Evolutionary conservation across 1,284 basidiomycete genomes (phyloP).

Genomic region (Ganoderma lingzhi): DNA sequence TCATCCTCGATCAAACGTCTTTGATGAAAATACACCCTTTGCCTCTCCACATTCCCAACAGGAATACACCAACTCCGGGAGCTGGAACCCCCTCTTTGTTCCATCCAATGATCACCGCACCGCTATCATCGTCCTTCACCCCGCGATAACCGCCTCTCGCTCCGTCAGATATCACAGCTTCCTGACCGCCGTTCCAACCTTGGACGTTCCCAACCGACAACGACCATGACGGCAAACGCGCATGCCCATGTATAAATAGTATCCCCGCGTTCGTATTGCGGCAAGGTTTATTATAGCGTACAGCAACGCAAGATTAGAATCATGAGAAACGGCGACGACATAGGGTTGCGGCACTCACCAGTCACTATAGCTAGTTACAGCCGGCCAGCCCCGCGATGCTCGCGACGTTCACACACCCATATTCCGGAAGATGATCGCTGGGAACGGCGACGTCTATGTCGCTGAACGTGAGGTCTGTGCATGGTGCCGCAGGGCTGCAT

Average conservation of each 20-base stretch:
- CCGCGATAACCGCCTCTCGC: neutral
- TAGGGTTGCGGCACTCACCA: conserved; percentile 18
- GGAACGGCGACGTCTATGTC: conserved; percentile 52
- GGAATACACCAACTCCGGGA: neutral
- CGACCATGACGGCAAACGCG: conserved; percentile 4
- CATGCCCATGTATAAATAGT: conserved; percentile 10
- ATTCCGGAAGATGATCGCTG: conserved; percentile 45
- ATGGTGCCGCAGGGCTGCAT: conserved; percentile 61
- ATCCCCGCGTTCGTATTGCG: neutral
- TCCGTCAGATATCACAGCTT: conserved; percentile 13
- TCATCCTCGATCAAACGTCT: conserved; percentile 22
- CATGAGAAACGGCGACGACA: conserved; percentile 1
- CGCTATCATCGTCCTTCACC: conserved; percentile 1
- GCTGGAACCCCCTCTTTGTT: neutral
- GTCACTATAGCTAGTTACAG: conserved; percentile 7
- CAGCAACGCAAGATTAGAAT: conserved; percentile 8
- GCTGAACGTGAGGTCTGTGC: conserved; percentile 53
- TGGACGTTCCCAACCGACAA: conserved; percentile 4
- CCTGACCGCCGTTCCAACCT: conserved; percentile 1
- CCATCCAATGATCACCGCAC: conserved; percentile 1
- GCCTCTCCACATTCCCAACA: neutral
- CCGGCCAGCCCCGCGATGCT: conserved; percentile 37
- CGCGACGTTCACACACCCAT: conserved; percentile 57
- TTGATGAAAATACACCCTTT: conserved; percentile 17
- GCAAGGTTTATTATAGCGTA: neutral